A percentile compares a stretch with the other conserved stretches of the same genome.
Conservation (phyloP, 371 early-diverging fungal species). For the Actinomortierella ambigua region DNA sequence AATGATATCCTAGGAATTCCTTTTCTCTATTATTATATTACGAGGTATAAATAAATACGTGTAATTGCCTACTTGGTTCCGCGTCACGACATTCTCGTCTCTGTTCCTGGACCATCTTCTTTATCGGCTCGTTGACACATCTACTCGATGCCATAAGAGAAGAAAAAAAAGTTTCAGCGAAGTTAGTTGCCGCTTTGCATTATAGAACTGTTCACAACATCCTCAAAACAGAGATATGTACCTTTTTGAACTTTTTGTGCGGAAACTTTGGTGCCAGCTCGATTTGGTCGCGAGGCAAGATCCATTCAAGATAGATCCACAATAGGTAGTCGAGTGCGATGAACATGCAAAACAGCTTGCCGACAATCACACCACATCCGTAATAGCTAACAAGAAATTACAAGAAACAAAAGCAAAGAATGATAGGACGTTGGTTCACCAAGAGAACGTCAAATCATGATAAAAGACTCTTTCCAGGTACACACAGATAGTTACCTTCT, state of each 20-base stretch:
- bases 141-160: no score
- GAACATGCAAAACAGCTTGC: slow-evolving; percentile 90
- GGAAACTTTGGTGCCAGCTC: slow-evolving; percentile 74
- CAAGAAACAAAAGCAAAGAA: not conserved
- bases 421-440: not conserved
- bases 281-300: slow-evolving; percentile 76
- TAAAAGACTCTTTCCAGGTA: slow-evolving; percentile 2
- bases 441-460: not conserved
- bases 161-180: not conserved
- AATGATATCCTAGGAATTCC: no score
- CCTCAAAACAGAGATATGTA: slow-evolving; percentile 8
- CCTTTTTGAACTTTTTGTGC: slow-evolving; percentile 61
- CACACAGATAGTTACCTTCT: slow-evolving; percentile 50
- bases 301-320: slow-evolving; percentile 80
- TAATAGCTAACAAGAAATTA: no score
- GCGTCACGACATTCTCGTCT: no score
- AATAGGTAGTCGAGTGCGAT: slow-evolving; percentile 87
- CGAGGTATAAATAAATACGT: no score
- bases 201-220: not conserved
- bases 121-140: slow-evolving; percentile 51
- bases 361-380: slow-evolving; percentile 91
- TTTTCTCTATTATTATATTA: no score
- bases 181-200: not conserved
- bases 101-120: slow-evolving; percentile 23
- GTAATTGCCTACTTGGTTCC: no score